Percentiles rank a stretch among this genome's conserved stretches.
These are phyloP conservation scores for Nothophytophthora sp. DNA, from an alignment of 352 stramenopile species.

Conservation along the genomic window DNA sequence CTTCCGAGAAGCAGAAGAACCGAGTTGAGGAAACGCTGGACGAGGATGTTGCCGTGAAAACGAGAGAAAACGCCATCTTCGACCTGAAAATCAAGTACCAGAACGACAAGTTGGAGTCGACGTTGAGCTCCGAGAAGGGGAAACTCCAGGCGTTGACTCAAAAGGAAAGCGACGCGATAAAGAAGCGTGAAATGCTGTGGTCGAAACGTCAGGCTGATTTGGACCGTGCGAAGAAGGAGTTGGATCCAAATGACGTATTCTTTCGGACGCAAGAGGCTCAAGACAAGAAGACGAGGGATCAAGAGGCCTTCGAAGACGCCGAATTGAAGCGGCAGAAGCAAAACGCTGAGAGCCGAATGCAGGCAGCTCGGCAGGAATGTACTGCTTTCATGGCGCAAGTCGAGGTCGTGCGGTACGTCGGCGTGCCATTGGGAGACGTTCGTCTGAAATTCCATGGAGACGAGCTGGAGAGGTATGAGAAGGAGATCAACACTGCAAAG, in stretches of 20 bases:
- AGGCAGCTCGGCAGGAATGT: conserved; percentile 39
- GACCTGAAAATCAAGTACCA: conserved; percentile 46
- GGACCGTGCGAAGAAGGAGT: conserved; percentile 66
- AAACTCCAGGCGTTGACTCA: conserved; percentile 60
- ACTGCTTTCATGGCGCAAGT: conserved; percentile 36
- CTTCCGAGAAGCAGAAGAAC: conserved; percentile 39
- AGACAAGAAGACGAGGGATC: conserved; percentile 54
- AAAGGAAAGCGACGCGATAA: conserved; percentile 40
- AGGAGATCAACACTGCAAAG: conserved; percentile 52
- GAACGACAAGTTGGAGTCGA: conserved; percentile 35
- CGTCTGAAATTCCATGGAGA: conserved; percentile 63
- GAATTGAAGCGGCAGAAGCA: conserved; percentile 46
- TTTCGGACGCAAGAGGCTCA: conserved; percentile 68
- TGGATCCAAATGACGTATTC: conserved; percentile 81
- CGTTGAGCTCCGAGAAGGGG: conserved; percentile 40
- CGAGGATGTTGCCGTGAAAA: conserved; percentile 24
- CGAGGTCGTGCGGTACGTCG: conserved; percentile 31
- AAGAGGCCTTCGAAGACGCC: conserved; percentile 58
- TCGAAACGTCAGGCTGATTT: conserved; percentile 61
- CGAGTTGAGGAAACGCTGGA: conserved; percentile 36
- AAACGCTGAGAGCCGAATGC: conserved; percentile 46
- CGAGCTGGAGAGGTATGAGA: conserved; percentile 49
- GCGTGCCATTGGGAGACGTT: conserved; percentile 50
- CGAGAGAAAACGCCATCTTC: conserved; percentile 55
- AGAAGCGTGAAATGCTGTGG: conserved; percentile 65